Conservation (phyloP, 78 protist species). For the Pelomyxa schiedti region DNA sequence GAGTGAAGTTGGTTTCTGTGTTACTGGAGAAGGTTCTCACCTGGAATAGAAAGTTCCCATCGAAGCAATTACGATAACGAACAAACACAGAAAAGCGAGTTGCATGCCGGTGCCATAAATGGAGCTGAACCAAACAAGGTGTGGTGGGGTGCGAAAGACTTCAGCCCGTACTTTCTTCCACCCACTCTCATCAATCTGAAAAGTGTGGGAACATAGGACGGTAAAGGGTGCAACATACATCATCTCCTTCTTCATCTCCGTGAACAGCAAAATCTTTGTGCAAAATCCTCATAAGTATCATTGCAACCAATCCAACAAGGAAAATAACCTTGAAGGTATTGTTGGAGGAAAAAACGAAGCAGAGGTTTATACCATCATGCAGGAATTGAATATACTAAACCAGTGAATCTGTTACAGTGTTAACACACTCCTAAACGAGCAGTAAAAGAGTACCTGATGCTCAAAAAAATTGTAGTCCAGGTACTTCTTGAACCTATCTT, state of each 20-base stretch:
- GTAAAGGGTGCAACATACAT: neutral
- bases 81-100: slow-evolving; percentile 14
- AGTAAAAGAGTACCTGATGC: slow-evolving; percentile 31
- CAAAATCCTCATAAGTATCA: slow-evolving; percentile 67
- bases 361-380: slow-evolving; percentile 94
- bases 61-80: slow-evolving; percentile 8
- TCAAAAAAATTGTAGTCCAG: slow-evolving; percentile 77
- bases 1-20: neutral
- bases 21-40: neutral
- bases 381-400: slow-evolving; percentile 77
- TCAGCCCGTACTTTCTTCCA: slow-evolving; percentile 75
- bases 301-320: slow-evolving; percentile 61
- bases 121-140: slow-evolving; percentile 31
- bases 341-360: no score
- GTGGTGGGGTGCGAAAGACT: slow-evolving; percentile 63
- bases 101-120: slow-evolving; percentile 66
- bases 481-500: slow-evolving; percentile 58
- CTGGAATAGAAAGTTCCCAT: neutral
- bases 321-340: no score
- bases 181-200: slow-evolving; percentile 52
- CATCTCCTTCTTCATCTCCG: neutral
- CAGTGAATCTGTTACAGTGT: slow-evolving; percentile 56
- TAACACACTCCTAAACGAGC: neutral
- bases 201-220: neutral
- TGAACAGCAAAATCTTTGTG: slow-evolving; percentile 30